Percentiles rank a stretch among this genome's conserved stretches.
Evolutionary conservation across 2,329 filamentous ascomycete species (phyloP).

Genomic region (Clonostachys sp.): DNA sequence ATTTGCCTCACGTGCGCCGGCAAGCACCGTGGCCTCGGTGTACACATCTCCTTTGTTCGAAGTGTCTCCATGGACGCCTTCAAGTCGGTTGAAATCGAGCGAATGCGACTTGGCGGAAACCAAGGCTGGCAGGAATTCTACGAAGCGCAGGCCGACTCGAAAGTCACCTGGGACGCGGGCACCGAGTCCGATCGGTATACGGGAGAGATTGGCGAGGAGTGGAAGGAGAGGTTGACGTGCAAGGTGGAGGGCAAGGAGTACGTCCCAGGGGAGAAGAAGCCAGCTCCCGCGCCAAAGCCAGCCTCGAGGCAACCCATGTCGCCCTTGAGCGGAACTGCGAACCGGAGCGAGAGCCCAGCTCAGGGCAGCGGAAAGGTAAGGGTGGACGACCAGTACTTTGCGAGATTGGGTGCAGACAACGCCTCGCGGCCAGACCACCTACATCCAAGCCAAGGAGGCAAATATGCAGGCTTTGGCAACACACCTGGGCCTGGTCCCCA

Average conservation of each 20-base stretch:
- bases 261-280: slow-evolving; percentile 64
- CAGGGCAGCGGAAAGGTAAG: slow-evolving; percentile 43
- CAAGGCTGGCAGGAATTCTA: slow-evolving; percentile 85
- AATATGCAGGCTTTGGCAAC: slow-evolving; percentile 87
- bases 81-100: slow-evolving; percentile 85
- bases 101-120: slow-evolving; percentile 92
- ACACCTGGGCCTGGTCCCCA: slow-evolving; percentile 49
- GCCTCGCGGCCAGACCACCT: slow-evolving; percentile 68
- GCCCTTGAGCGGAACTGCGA: slow-evolving; percentile 30
- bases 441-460: slow-evolving; percentile 86
- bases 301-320: slow-evolving; percentile 27
- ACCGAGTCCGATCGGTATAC: slow-evolving; percentile 90
- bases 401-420: slow-evolving; percentile 78
- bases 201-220: slow-evolving; percentile 87
- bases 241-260: slow-evolving; percentile 89
- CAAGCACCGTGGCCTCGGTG: slow-evolving; percentile 88
- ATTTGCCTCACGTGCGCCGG: slow-evolving; percentile 97
- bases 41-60: slow-evolving; percentile 97
- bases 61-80: slow-evolving; percentile 99
- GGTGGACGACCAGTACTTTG: slow-evolving; percentile 86
- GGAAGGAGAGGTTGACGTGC: slow-evolving; percentile 82
- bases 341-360: slow-evolving; percentile 31
- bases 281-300: slow-evolving; percentile 13
- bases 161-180: slow-evolving; percentile 75
- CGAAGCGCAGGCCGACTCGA: slow-evolving; percentile 64